Conservation (phyloP, 805 yeast genomes). For the Wickerhamomyces canadensis region DNA sequence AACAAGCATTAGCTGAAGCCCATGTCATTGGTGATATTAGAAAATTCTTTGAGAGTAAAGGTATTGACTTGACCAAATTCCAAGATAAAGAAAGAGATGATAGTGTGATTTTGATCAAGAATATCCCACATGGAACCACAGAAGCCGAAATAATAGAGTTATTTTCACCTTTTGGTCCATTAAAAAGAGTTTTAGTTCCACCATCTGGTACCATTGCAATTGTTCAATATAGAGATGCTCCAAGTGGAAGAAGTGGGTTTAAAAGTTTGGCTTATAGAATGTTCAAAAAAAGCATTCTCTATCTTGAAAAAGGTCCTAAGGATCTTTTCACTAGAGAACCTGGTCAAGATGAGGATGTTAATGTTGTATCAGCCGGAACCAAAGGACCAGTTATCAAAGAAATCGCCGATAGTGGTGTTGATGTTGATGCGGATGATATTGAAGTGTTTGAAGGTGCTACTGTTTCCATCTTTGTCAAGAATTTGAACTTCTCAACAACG, state of each 20-base stretch:
- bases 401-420: conserved; percentile 19
- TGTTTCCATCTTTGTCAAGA: conserved; percentile 85
- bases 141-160: conserved; percentile 75
- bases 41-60: conserved; percentile 76
- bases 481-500: conserved; percentile 81
- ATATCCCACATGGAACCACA: conserved; percentile 85
- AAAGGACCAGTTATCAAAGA: conserved; percentile 13
- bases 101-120: conserved; percentile 74
- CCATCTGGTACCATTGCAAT: conserved; percentile 96
- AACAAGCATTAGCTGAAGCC: conserved; percentile 96
- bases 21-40: conserved; percentile 91
- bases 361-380: conserved; percentile 33
- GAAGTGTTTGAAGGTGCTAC: conserved; percentile 62
- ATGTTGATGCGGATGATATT: conserved; percentile 29
- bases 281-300: conserved; percentile 79
- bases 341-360: conserved; percentile 16
- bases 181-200: conserved; percentile 83
- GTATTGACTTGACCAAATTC: conserved; percentile 78
- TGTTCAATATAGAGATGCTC: conserved; percentile 77
- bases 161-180: conserved; percentile 73
- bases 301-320: conserved; percentile 91
- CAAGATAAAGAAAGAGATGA: conserved; percentile 68
- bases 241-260: conserved; percentile 87
- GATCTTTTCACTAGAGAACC: conserved; percentile 67
- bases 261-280: conserved; percentile 81